Percentiles rank a stretch among this genome's conserved stretches.
Evolutionary conservation across 2,329 filamentous ascomycete genomes (phyloP).

Genomic region (Sporothrix luriei): DNA sequence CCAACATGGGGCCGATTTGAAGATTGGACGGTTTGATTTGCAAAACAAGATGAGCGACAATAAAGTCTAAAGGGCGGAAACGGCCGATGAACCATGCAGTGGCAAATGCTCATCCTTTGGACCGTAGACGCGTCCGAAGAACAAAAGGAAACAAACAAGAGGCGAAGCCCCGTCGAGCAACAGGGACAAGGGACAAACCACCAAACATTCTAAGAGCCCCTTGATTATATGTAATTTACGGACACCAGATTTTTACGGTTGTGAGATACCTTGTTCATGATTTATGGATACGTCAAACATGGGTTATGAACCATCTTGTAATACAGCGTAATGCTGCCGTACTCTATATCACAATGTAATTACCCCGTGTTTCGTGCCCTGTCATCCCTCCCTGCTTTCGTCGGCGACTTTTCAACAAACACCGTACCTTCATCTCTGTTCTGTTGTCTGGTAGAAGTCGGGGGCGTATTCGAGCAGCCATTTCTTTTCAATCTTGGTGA

Average conservation of each 20-base stretch:
- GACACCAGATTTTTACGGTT: conserved; percentile 1
- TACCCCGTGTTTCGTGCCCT: conserved; percentile 18
- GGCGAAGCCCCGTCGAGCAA: conserved; percentile 2
- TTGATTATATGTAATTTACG: conserved; percentile 17
- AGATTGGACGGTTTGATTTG: neutral
- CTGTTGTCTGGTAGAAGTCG: conserved; percentile 66
- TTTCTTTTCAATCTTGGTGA: conserved; percentile 90
- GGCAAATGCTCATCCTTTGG: conserved; percentile 4
- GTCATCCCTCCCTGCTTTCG: neutral
- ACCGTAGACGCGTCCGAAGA: conserved; percentile 9
- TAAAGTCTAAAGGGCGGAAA: conserved; percentile 5
- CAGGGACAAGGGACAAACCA: conserved; percentile 14
- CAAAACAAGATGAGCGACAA: conserved; percentile 12
- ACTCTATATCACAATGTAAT: neutral
- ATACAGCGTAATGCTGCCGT: no score
- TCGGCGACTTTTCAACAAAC: neutral
- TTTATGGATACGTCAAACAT: neutral
- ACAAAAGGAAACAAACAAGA: neutral
- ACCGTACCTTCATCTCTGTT: conserved; percentile 7
- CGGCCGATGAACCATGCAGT: conserved; percentile 18
- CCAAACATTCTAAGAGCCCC: conserved; percentile 2
- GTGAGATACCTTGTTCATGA: neutral
- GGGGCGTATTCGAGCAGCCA: conserved; percentile 90
- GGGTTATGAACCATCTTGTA: neutral
- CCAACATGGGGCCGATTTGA: no score